Base-by-base conservation (phyloP, 164 flowering plant species). In the Magnolia kwangsiensis region DNA sequence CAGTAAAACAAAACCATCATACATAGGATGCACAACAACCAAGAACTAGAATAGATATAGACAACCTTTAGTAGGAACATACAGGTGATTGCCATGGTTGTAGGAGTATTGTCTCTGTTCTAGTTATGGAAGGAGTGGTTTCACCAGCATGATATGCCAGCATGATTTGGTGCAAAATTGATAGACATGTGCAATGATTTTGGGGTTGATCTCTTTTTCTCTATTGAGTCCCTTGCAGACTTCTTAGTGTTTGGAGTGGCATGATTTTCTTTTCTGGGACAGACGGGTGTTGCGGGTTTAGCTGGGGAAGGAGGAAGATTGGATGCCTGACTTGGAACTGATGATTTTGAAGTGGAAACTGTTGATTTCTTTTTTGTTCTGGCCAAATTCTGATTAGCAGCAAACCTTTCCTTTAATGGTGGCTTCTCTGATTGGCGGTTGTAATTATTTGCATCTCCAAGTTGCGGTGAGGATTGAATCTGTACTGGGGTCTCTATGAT, bases 101-200 rank as follows among this genome's bases (percentile, higher is more conserved):
- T n/a, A n/a, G 45, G 4, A 37, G n/a, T 68, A 16, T 29, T 37
- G 14, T 31, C 49, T 64, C 71, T 50, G 71, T 65, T 71, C 71
- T 80, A 69, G 51, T 58, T 14, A 18, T 31, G 4, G 78, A 58
- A 13, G 70, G 63, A 21, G 78, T 23, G 75, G 77, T 78, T 78
- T 82, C n/a, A n/a, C n/a, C n/a, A n/a, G n/a, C n/a, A n/a, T n/a
- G n/a, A n/a, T n/a, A n/a, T 83, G 29, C 51, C 74, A 61, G 75
- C 71, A 65, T 50, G 71, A 78, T 89, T 80, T n/a, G 79, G 78
- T 76, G 83, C 74, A 29, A 83, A 83, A 81, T 80, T 87, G 72
- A 90, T 79, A 10, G 97, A 91, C 92, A 87, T 86, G 74, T 91
- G 89, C 75, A 90, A 81, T n/a, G 91, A 82, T 75, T 75, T 89